Percentiles rank a stretch among this genome's conserved stretches.
Conservation (phyloP, 805 yeast genomes). For the Lipomyces oligophaga region DNA sequence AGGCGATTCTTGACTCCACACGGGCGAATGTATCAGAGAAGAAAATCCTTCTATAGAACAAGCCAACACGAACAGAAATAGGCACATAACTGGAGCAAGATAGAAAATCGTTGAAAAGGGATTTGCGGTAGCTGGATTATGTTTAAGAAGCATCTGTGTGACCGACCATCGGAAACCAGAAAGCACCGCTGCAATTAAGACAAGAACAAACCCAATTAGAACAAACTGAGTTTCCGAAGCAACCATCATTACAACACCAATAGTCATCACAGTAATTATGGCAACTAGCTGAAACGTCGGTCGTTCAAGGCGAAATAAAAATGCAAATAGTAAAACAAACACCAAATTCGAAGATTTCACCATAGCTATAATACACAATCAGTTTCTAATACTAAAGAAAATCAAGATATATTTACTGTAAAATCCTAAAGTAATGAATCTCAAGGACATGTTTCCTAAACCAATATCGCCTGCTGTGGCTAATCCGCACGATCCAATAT, state of each 20-base stretch:
- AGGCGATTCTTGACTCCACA: constrained; percentile 65
- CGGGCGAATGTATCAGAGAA: constrained; percentile 48
- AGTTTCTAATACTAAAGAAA: background rate
- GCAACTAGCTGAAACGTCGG: constrained; percentile 63
- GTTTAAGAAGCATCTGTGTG: constrained; percentile 74
- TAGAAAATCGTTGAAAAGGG: constrained; percentile 82
- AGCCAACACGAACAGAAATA: constrained; percentile 59
- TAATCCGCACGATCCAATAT: constrained; percentile 75
- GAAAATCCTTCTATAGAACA: constrained; percentile 63
- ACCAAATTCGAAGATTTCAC: constrained; percentile 83
- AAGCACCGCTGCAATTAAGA: constrained; percentile 70
- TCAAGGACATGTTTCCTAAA: constrained; percentile 77
- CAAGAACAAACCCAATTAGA: constrained; percentile 65
- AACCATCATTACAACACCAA: constrained; percentile 87
- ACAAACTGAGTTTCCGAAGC: constrained; percentile 33
- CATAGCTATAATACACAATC: constrained; percentile 43
- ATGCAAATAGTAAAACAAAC: constrained; percentile 85
- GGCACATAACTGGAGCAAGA: constrained; percentile 79
- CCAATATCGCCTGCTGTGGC: constrained; percentile 95
- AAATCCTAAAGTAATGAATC: constrained; percentile 72
- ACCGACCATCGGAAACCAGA: constrained; percentile 95
- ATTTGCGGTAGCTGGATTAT: constrained; percentile 51
- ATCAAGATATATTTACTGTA: constrained; percentile 50
- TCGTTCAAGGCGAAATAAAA: constrained; percentile 71
- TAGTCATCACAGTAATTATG: constrained; percentile 74